Evolutionary conservation across 345 rosid species (phyloP).

Genomic region (Aquilaria malaccensis): DNA sequence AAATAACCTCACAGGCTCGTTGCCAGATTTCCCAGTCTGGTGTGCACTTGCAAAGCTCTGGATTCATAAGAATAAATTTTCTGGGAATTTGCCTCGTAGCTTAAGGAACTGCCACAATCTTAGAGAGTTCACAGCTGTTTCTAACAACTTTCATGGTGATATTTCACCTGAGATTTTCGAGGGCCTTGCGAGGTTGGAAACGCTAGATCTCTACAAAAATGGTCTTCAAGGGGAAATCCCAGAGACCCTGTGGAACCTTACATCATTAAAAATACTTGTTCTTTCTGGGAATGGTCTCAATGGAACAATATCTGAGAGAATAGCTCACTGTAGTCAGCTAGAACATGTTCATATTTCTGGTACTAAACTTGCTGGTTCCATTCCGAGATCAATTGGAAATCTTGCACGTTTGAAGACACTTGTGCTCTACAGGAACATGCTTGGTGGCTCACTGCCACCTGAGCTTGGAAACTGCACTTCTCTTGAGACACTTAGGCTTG

Average conservation of each 20-base stretch:
- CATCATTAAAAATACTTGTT: conserved; percentile 21
- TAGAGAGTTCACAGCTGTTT: conserved; percentile 23
- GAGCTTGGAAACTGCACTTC: conserved; percentile 36
- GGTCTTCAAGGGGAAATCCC: conserved; percentile 30
- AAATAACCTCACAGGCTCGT: conserved; percentile 20
- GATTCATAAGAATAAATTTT: conserved; percentile 21
- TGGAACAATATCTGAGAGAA: conserved; percentile 33
- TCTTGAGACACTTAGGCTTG: conserved; percentile 24
- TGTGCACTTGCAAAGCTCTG: conserved; percentile 19
- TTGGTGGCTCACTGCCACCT: conserved; percentile 27
- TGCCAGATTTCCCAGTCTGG: conserved; percentile 15
- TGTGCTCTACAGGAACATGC: conserved; percentile 22
- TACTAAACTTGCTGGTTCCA: conserved; percentile 25
- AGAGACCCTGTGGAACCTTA: conserved; percentile 27
- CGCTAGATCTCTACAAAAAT: conserved; percentile 24
- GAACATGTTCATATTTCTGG: conserved; percentile 19
- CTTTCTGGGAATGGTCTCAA: conserved; percentile 29
- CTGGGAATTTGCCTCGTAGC: conserved; percentile 21
- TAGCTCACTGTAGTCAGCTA: conserved; percentile 20
- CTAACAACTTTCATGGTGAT: conserved; percentile 21
- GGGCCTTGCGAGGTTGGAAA: conserved; percentile 20
- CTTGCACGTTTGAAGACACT: conserved; percentile 17
- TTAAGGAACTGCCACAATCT: conserved; percentile 23
- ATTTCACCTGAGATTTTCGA: conserved; percentile 21
- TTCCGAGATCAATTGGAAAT: conserved; percentile 28